phyloP scores from a whole-genome alignment of 129 eudicot species.

The Saposhnikovia divaricata region DNA sequence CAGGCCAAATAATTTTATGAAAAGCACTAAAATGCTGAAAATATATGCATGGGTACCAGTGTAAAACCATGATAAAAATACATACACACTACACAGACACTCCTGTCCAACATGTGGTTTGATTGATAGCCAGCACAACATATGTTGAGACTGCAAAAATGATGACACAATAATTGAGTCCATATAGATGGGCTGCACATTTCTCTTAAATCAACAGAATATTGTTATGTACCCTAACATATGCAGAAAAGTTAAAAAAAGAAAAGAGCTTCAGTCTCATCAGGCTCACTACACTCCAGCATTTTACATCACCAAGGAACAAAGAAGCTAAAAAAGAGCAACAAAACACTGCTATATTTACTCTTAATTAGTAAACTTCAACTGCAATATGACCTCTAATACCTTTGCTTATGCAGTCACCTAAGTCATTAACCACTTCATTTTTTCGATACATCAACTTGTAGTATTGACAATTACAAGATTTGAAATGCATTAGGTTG shows the following conservation, averaged over 20 bases:
- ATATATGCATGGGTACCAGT: background rate
- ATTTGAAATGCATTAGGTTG: constrained; percentile 57
- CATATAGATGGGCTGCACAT: background rate
- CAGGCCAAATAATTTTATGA: background rate
- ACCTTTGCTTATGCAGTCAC: background rate
- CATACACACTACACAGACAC: background rate
- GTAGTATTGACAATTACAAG: constrained; percentile 14
- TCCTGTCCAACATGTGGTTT: background rate
- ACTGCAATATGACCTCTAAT: constrained; percentile 7
- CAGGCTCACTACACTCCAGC: constrained; percentile 2
- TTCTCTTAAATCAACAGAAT: background rate
- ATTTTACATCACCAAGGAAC: background rate
- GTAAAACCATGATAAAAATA: background rate
- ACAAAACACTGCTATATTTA: background rate
- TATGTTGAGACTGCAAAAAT: background rate
- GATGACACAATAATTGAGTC: constrained; percentile 13
- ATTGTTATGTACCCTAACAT: background rate
- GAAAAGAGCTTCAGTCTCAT: background rate
- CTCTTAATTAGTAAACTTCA: background rate
- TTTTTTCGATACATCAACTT: background rate
- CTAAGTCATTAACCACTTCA: background rate
- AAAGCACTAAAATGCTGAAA: background rate
- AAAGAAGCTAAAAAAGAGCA: background rate
- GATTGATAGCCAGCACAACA: background rate
- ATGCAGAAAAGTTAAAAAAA: background rate